Percentiles rank a stretch among this genome's conserved stretches.
Conservation (phyloP, 805 yeast genomes). For the Pachysolen tannophilus region DNA sequence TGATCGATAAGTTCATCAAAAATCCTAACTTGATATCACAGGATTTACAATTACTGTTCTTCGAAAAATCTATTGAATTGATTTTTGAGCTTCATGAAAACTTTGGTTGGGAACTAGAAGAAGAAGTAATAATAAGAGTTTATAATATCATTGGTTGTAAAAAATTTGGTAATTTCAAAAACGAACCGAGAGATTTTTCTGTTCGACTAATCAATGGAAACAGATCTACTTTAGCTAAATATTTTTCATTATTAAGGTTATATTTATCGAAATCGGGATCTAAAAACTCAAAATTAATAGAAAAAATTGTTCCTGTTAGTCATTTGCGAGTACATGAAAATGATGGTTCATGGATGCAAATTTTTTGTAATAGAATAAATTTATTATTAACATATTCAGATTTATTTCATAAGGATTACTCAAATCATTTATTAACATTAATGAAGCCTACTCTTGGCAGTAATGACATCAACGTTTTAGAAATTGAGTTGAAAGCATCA, state of each 20-base stretch:
- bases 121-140: neutral
- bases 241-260: slow-evolving; percentile 19
- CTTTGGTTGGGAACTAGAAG: neutral
- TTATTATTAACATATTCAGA: slow-evolving; percentile 20
- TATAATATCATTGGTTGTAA: slow-evolving; percentile 7
- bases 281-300: slow-evolving; percentile 16
- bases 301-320: slow-evolving; percentile 25
- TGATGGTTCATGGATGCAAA: slow-evolving; percentile 2
- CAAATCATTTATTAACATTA: slow-evolving; percentile 5
- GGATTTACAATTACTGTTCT: neutral
- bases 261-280: slow-evolving; percentile 15
- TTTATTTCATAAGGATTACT: slow-evolving; percentile 21
- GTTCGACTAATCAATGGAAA: slow-evolving; percentile 15
- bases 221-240: slow-evolving; percentile 23
- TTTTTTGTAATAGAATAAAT: slow-evolving; percentile 22
- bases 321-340: slow-evolving; percentile 18
- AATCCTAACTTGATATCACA: neutral
- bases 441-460: neutral
- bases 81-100: neutral
- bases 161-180: slow-evolving; percentile 5
- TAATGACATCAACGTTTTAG: neutral
- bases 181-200: neutral
- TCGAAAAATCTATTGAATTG: neutral
- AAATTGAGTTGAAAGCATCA: slow-evolving; percentile 1
- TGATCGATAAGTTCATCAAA: neutral